A percentile compares a stretch with the other conserved stretches of the same genome.
These are phyloP conservation scores for Malania oleifera DNA, from an alignment of 164 flowering plant species.

Conservation along the genomic window DNA sequence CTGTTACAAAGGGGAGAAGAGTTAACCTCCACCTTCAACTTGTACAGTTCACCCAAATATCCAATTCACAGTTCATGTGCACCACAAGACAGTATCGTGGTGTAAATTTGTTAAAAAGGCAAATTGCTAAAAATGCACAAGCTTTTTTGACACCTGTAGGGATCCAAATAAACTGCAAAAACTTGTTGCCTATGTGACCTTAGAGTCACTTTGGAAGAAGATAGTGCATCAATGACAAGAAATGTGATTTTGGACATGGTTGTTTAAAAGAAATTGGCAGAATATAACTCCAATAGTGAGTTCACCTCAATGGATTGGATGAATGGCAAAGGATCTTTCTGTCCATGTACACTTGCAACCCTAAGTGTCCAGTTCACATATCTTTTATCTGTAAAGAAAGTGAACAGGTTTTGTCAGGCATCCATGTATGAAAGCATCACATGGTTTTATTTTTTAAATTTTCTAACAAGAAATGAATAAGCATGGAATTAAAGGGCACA, in stretches of 20 bases:
- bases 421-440: neutral
- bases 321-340: conserved; percentile 73
- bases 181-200: neutral
- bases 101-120: neutral
- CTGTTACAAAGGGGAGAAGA: neutral
- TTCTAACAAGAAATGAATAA: neutral
- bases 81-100: neutral
- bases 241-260: neutral
- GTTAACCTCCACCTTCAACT: neutral
- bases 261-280: neutral
- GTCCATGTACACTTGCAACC: conserved; percentile 74
- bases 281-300: neutral
- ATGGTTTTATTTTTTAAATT: neutral
- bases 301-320: conserved; percentile 77
- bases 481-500: neutral
- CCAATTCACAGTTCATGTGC: neutral
- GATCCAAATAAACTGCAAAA: neutral
- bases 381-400: conserved; percentile 52
- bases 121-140: too few species aligned
- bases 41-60: neutral
- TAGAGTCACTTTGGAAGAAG: neutral
- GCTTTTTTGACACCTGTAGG: too few species aligned
- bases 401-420: conserved; percentile 5
- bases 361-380: conserved; percentile 73
- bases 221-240: neutral